A percentile compares a stretch with the other conserved stretches of the same genome.
Conservation (phyloP, 768 basidiomycete genomes). For the Pulveroboletus sp. region DNA sequence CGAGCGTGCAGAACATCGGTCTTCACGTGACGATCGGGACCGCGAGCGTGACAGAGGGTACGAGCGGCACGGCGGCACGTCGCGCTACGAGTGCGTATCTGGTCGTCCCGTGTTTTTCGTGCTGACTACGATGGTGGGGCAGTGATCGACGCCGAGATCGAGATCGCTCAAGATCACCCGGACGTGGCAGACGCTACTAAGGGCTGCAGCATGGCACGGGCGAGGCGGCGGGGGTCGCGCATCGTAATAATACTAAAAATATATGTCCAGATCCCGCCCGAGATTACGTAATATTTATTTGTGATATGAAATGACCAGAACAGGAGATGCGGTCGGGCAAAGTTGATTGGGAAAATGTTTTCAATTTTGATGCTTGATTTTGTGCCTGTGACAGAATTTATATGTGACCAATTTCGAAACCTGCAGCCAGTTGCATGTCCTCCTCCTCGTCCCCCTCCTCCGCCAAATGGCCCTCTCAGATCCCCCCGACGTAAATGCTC, state of each 20-base stretch:
- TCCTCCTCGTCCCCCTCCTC: conserved; percentile 8
- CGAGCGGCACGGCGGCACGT: conserved; percentile 63
- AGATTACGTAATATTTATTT: conserved; percentile 20
- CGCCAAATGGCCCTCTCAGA: conserved; percentile 18
- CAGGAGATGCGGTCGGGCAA: conserved; percentile 16
- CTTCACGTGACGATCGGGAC: conserved; percentile 62
- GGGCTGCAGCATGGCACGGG: conserved; percentile 25
- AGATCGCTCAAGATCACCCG: conserved; percentile 72
- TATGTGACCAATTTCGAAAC: conserved; percentile 20
- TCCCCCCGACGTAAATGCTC: conserved; percentile 6
- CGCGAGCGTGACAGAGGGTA: conserved; percentile 68
- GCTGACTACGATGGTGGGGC: conserved; percentile 17
- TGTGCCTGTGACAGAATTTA: conserved; percentile 37
- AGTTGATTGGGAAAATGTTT: conserved; percentile 26
- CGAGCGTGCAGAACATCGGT: conserved; percentile 52
- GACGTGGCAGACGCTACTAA: conserved; percentile 57
- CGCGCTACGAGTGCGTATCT: conserved; percentile 69
- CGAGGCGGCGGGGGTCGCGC: conserved; percentile 14
- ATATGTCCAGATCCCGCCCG: neutral
- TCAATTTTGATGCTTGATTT: conserved; percentile 28
- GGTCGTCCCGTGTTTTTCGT: conserved; percentile 17
- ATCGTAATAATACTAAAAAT: neutral
- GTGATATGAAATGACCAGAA: conserved; percentile 12
- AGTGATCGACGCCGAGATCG: conserved; percentile 71
- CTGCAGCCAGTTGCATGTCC: conserved; percentile 21